Conservation (phyloP, 352 stramenopile species). For the Discostella stelligera region DNA sequence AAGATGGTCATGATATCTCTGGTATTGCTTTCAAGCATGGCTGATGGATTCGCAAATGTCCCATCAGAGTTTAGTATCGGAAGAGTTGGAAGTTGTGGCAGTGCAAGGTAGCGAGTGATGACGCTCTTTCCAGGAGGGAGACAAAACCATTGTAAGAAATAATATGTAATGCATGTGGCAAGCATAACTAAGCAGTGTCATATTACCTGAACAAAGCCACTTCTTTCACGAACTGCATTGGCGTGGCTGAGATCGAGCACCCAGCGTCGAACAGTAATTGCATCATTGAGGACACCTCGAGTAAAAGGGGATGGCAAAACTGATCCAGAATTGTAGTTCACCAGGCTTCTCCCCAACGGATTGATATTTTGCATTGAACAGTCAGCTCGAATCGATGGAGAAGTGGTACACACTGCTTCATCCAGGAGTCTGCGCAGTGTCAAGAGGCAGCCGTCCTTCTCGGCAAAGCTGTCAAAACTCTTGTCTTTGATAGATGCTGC, state of each 20-base stretch:
- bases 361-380: constrained; percentile 56
- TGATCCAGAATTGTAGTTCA: constrained; percentile 22
- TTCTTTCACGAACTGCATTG: constrained; percentile 53
- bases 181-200: neutral
- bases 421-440: constrained; percentile 48
- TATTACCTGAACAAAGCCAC: constrained; percentile 60
- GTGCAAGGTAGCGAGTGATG: constrained; percentile 40
- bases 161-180: neutral
- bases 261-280: constrained; percentile 62
- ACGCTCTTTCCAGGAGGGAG: constrained; percentile 15
- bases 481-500: constrained; percentile 1
- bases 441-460: constrained; percentile 46
- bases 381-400: constrained; percentile 11
- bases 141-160: constrained; percentile 11
- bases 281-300: constrained; percentile 59
- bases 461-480: neutral
- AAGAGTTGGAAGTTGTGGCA: constrained; percentile 48
- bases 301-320: constrained; percentile 41
- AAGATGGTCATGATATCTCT: constrained; percentile 56
- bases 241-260: constrained; percentile 64
- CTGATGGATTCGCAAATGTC: constrained; percentile 28
- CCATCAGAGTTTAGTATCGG: constrained; percentile 27
- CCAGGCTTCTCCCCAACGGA: constrained; percentile 45
- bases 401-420: constrained; percentile 15
- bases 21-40: constrained; percentile 43